Conservation (phyloP, 108 stramenopile species). For the Fragilariopsis cylindrus region DNA sequence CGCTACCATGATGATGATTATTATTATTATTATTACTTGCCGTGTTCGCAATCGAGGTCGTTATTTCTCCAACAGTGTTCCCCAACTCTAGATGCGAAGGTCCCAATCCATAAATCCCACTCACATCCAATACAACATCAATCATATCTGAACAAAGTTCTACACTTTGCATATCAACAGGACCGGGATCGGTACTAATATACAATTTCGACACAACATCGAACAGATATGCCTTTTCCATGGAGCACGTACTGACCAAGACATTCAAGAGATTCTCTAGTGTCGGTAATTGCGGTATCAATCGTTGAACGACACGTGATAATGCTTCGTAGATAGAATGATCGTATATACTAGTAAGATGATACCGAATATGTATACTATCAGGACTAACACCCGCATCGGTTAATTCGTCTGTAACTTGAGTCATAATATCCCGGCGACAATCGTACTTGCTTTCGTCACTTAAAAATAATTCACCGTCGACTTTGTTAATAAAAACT, state of each 20-base stretch:
- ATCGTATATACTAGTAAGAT: slow-evolving; percentile 96
- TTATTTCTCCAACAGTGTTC: slow-evolving; percentile 8
- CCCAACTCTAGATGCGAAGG: slow-evolving; percentile 34
- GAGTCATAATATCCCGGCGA: slow-evolving; percentile 89
- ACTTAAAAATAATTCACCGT: slow-evolving; percentile 96
- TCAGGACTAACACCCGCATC: slow-evolving; percentile 85
- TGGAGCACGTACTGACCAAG: slow-evolving; percentile 88
- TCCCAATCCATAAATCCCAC: slow-evolving; percentile 95
- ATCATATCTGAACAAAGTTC: slow-evolving; percentile 99
- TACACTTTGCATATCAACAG: slow-evolving; percentile 95
- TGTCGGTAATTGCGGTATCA: slow-evolving; percentile 93
- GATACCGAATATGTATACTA: slow-evolving; percentile 83
- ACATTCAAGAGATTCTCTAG: slow-evolving; percentile 95
- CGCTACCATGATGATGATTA: background rate
- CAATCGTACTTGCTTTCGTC: slow-evolving; percentile 98
- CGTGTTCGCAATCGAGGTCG: slow-evolving; percentile 23
- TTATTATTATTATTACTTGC: background rate
- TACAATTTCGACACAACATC: slow-evolving; percentile 98
- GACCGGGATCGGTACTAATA: slow-evolving; percentile 95
- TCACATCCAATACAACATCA: slow-evolving; percentile 98
- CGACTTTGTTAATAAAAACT: slow-evolving; percentile 99
- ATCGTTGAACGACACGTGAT: slow-evolving; percentile 86
- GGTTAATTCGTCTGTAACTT: slow-evolving; percentile 81
- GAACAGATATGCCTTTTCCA: slow-evolving; percentile 98
- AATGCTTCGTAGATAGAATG: slow-evolving; percentile 98